Evolutionary conservation across 148 eudicot genomes (phyloP).

Genomic region (Selenicereus undatus): DNA sequence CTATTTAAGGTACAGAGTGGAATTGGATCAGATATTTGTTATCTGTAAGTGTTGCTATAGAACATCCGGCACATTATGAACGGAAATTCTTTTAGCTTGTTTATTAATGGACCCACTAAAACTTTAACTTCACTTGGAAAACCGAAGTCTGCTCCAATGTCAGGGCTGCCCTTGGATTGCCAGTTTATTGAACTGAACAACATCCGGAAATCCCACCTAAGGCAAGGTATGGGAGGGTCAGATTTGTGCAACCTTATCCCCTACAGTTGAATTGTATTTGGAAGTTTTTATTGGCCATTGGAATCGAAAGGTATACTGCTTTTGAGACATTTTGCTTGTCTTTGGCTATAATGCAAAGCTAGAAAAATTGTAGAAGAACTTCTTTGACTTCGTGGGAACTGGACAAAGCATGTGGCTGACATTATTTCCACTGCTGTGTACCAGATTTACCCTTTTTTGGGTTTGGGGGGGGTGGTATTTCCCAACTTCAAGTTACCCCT

Average conservation of each 20-base stretch:
- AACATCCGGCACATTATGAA: neutral
- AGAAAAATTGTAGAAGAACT: too few relatives aligned
- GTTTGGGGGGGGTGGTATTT: too few relatives aligned
- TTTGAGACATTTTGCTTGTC: too few relatives aligned
- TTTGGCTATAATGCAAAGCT: too few relatives aligned
- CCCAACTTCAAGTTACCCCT: too few relatives aligned
- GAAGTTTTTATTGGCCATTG: too few relatives aligned
- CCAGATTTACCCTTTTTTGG: too few relatives aligned
- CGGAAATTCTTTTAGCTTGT: neutral
- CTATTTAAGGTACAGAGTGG: slow-evolving; percentile 63
- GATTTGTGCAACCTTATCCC: neutral
- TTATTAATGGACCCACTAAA: neutral
- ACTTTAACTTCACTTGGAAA: neutral
- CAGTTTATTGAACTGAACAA: neutral
- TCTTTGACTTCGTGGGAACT: too few relatives aligned
- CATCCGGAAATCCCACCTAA: neutral
- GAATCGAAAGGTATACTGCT: too few relatives aligned
- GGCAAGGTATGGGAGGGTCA: neutral
- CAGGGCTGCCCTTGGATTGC: neutral
- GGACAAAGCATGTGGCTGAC: too few relatives aligned
- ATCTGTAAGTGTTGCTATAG: neutral
- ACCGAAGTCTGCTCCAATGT: neutral
- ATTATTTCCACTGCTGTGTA: too few relatives aligned
- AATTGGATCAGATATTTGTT: neutral
- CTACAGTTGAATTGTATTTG: neutral